These are phyloP conservation scores for Leishmania turanica DNA, from an alignment of 208 protist genomes.

Conservation along the genomic window DNA sequence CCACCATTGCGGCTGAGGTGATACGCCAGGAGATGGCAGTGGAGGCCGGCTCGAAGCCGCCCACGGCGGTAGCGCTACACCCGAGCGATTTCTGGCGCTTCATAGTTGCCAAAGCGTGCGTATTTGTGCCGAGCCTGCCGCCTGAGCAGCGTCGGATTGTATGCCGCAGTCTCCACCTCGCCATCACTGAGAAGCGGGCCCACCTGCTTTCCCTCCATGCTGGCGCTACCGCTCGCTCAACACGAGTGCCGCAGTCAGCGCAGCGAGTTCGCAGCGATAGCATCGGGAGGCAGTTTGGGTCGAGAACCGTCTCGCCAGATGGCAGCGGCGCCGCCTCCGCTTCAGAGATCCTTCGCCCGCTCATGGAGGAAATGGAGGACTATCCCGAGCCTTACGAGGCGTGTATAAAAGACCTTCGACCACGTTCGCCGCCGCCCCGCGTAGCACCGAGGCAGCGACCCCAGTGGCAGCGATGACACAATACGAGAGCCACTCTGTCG, in stretches of 20 bases:
- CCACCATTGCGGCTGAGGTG: constrained; percentile 9
- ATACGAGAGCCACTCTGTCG: not conserved
- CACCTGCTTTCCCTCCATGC: constrained; percentile 18
- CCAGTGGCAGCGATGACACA: not conserved
- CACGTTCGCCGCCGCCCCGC: not conserved
- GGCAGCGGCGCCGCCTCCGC: constrained; percentile 9
- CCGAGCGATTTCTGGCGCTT: constrained; percentile 75
- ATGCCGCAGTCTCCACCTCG: constrained; percentile 46
- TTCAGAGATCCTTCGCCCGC: constrained; percentile 52
- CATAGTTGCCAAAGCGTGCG: constrained; percentile 75
- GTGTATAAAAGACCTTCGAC: constrained; percentile 18
- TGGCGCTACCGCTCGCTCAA: not conserved
- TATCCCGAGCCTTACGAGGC: constrained; percentile 60
- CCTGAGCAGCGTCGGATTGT: constrained; percentile 46
- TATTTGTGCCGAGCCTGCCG: constrained; percentile 69
- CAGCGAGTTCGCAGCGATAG: not conserved
- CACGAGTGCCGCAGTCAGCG: constrained; percentile 3
- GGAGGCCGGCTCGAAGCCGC: constrained; percentile 4
- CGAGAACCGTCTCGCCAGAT: not conserved
- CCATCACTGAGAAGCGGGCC: constrained; percentile 49
- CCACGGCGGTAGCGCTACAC: constrained; percentile 19
- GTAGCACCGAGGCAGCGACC: not conserved
- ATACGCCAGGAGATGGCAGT: constrained; percentile 8
- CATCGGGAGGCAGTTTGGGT: not conserved
- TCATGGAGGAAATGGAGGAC: constrained; percentile 61